Conservation (phyloP, 176 grass and related monocot species). For the Zea luxurians region DNA sequence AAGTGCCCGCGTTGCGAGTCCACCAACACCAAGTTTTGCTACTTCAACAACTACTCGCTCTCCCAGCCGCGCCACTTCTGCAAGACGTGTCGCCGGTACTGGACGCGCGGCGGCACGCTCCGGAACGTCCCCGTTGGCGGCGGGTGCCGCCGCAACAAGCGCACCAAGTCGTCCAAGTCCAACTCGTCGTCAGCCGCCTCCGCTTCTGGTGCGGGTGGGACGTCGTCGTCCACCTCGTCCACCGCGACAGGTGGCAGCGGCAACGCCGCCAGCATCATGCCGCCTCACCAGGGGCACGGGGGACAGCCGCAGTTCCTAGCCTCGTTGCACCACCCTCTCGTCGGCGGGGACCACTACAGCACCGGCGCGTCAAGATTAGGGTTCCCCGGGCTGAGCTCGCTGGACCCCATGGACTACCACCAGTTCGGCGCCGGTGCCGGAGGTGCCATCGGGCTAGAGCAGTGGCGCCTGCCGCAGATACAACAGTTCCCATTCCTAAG, state of each 20-base stretch:
- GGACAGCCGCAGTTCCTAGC: slow-evolving; percentile 60
- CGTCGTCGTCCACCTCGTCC: slow-evolving; percentile 57
- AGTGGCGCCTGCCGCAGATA: slow-evolving; percentile 71
- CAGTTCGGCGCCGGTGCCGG: slow-evolving; percentile 44
- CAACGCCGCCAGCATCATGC: slow-evolving; percentile 20
- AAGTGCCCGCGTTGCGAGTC: slow-evolving; percentile 97
- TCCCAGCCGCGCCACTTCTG: slow-evolving; percentile 97
- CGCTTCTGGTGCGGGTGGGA: slow-evolving; percentile 29
- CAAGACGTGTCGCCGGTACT: slow-evolving; percentile 97
- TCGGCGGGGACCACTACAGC: slow-evolving; percentile 49
- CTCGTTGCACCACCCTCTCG: slow-evolving; percentile 59
- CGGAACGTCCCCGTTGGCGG: slow-evolving; percentile 88
- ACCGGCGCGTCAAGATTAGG: slow-evolving; percentile 59
- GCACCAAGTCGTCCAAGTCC: slow-evolving; percentile 70
- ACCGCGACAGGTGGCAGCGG: slow-evolving; percentile 34
- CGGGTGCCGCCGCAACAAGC: slow-evolving; percentile 90
- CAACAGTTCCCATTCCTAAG: slow-evolving; percentile 67
- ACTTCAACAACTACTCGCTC: slow-evolving; percentile 99
- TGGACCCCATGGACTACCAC: slow-evolving; percentile 67
- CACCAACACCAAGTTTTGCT: slow-evolving; percentile 96
- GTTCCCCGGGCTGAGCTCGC: slow-evolving; percentile 58
- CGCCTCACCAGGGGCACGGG: slow-evolving; percentile 12
- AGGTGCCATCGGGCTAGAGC: slow-evolving; percentile 58
- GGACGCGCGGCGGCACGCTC: slow-evolving; percentile 82
- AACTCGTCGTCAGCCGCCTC: slow-evolving; percentile 53